A percentile compares a stretch with the other conserved stretches of the same genome.
Conservation (phyloP, 306 rosid species). For the Trifolium pratense region DNA sequence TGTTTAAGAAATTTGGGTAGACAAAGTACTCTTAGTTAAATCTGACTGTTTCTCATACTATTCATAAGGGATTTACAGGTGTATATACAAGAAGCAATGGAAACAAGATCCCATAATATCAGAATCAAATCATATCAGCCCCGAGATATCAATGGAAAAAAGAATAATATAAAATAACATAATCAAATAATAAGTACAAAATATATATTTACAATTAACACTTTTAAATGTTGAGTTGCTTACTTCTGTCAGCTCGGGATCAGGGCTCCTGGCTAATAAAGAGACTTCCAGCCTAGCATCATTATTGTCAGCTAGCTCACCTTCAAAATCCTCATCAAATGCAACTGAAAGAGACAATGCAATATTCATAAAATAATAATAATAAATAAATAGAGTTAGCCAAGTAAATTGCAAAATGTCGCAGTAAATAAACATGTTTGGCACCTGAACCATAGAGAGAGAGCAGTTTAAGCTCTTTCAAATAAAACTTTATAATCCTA, state of each 20-base stretch:
- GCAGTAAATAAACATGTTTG: constrained; percentile 25
- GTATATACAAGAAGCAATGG: neutral
- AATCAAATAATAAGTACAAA: constrained; percentile 8
- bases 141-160: neutral
- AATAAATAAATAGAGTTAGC: constrained; percentile 10
- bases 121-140: neutral
- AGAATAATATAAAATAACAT: neutral
- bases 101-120: neutral
- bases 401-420: constrained; percentile 25
- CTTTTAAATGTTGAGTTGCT: constrained; percentile 39
- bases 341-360: constrained; percentile 67
- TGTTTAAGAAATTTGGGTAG: constrained; percentile 17
- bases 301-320: constrained; percentile 80
- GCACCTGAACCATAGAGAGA: constrained; percentile 90
- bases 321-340: constrained; percentile 97
- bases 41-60: neutral
- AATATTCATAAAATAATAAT: constrained; percentile 33
- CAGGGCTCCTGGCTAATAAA: constrained; percentile 71
- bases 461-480: constrained; percentile 80
- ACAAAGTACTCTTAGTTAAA: constrained; percentile 23
- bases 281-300: constrained; percentile 81
- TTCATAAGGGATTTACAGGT: neutral
- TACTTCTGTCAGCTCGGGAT: constrained; percentile 86
- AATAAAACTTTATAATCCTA: constrained; percentile 74
- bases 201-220: neutral